Evolutionary conservation across 2,329 filamentous ascomycete species (phyloP), one percentile per base, ranked within the genome.

Genomic region (Arachnopeziza araneosa): DNA sequence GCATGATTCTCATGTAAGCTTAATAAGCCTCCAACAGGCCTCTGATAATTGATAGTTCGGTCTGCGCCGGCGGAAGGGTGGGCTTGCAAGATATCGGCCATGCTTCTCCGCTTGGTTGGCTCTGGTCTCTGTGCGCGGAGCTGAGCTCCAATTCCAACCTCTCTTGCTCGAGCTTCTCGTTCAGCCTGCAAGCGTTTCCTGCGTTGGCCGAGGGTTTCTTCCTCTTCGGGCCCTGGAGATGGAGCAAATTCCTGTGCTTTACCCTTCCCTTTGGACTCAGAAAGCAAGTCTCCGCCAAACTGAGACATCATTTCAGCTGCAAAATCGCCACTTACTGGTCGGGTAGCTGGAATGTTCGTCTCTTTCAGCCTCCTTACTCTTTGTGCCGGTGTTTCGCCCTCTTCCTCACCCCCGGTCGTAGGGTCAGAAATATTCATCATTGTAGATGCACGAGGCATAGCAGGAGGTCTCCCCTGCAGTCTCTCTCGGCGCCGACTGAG

Each of bases 151-250:
- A 49, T 57, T 50, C 75, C 76, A 72, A 83, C 82, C 64, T 83
- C 82, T 50, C 79, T 76, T 62, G 83, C 81, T 26, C 83, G 81
- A 7, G 86, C 86, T 73, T 89, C 86, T 24, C 80, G 79, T 68
- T 87, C 85, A 7, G 86, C 85, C 71, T 92, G 89, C 1, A 95
- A 78, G 24, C 90, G 83, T 26, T 84, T 85, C 0, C 89, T 85
- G 12, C 90, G 85, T 72, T 93, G 89, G 10, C 89, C 90, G 0
- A 95, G 78, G 0, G 90, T 93, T 71, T 95, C 90, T 67, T 91
- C 88, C 65, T 87, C 88, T 62, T 81, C 79, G 60, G 80, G 78
- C 21, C 68, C 60, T 59, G 71, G 70, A 32, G 70, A 64, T 36
- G 68, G 71, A 22, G 71, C 68, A 17, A 69, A 67, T 50, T 71